Evolutionary conservation across 148 eudicot genomes (phyloP).

Genomic region (Drosera capensis): DNA sequence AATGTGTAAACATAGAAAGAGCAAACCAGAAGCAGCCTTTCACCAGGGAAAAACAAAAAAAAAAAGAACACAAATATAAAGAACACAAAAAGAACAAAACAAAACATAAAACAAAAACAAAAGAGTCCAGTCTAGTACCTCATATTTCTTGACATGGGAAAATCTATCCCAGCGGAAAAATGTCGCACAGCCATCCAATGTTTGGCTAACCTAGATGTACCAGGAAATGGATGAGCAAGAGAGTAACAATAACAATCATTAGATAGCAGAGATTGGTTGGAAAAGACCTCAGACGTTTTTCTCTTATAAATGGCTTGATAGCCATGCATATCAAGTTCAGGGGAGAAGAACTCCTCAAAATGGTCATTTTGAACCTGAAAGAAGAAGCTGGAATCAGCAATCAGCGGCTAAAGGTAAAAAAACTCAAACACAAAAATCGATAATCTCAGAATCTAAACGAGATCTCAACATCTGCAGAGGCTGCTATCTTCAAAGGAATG

Average conservation of each 20-base stretch:
- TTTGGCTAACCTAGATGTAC: constrained; percentile 41
- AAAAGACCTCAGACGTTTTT: constrained; percentile 78
- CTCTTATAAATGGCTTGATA: constrained; percentile 85
- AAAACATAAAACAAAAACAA: background rate
- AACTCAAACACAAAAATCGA: too few species aligned
- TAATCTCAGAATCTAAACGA: background rate
- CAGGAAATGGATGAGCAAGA: constrained; percentile 2
- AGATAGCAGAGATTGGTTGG: background rate
- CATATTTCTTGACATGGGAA: constrained; percentile 94
- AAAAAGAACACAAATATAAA: constrained; percentile 5
- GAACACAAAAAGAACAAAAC: background rate
- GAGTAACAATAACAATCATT: background rate
- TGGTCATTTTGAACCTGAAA: constrained; percentile 91
- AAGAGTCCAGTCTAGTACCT: constrained; percentile 44
- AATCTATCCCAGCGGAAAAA: constrained; percentile 97
- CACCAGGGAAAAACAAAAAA: too few species aligned
- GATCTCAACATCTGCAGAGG: too few species aligned
- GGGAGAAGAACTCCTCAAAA: constrained; percentile 85
- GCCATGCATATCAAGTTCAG: constrained; percentile 96
- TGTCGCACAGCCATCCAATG: constrained; percentile 93
- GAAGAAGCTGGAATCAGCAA: constrained; percentile 14
- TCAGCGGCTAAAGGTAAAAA: constrained; percentile 5
- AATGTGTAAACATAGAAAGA: too few species aligned
- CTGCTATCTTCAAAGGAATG: too few species aligned
- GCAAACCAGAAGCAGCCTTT: too few species aligned